Evolutionary conservation across 2,329 filamentous ascomycete genomes (phyloP), one percentile per base, ranked within the genome.

Genomic region (Trichoderma sp.): DNA sequence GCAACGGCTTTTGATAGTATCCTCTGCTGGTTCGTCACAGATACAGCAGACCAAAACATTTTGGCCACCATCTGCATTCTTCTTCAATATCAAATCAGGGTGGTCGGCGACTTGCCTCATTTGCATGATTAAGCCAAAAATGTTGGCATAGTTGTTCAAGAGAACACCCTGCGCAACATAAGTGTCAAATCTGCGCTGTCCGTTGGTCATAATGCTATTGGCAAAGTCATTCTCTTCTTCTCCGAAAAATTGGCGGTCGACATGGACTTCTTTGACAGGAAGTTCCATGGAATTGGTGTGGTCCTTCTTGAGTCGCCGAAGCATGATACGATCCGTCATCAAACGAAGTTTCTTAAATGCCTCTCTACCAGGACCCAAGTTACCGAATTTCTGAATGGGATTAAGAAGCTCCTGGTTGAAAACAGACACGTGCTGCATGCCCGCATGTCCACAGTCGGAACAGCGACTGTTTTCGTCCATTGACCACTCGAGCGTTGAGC

Each of bases 21-120:
- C 96, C 83, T 99, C 97, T 8, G 97, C 95, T 31, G 95, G 93
- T 83, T 98, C 97, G 82, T 99, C 97, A 83, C 97, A 99, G 80
- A 99, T 97, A 83, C 94, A 94, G 85, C 96, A 98, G 59, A 98
- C 92, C 45, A 98, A 87, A 14, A 98, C 89, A 78, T 98, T 98
- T 83, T 98, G 95, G 2, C 95, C 95, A 71, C 94, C 94, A 79
- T 95, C 92, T 3, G 89, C 90, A 77, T 96, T 91, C 85, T 97
- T 98, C 86, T 96, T 97, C 77, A 98, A 85, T 66, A 99, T 93
- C 45, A 99, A 85, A 85, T 99, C 97, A 0, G 97, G 97, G 82
- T 99, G 97, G 79, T 99, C 97, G 8, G 97, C 95, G 31, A 98
- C 94, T 85, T 99, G 97, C 74, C 97, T 93, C 96, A 99, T 98